phyloP scores from a whole-genome alignment of 495 filamentous ascomycete species.

The Aspergillus nanangensis region DNA sequence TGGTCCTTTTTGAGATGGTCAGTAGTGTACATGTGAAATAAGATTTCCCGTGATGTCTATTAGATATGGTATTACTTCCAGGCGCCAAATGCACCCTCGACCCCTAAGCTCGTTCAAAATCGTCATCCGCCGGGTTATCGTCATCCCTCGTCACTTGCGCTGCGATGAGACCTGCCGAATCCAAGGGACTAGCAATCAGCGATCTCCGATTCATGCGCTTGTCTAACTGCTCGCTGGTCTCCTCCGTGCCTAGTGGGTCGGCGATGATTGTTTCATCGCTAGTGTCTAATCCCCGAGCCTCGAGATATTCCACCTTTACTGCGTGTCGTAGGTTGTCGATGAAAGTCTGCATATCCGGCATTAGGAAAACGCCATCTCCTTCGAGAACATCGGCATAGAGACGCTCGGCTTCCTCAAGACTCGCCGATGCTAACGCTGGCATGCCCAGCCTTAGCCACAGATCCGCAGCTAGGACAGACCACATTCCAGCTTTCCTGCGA shows the following conservation, averaged over 20 bases:
- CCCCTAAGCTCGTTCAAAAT: slow-evolving; percentile 48
- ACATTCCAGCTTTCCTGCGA: slow-evolving; percentile 80
- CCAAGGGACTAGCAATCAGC: slow-evolving; percentile 34
- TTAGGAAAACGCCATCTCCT: slow-evolving; percentile 50
- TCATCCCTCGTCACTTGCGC: slow-evolving; percentile 23
- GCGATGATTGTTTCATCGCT: slow-evolving; percentile 27
- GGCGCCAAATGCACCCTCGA: slow-evolving; percentile 10
- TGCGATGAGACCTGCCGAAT: slow-evolving; percentile 28
- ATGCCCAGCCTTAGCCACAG: slow-evolving; percentile 74
- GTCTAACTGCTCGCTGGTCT: slow-evolving; percentile 55
- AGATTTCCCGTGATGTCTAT: slow-evolving; percentile 12
- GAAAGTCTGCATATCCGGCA: slow-evolving; percentile 55
- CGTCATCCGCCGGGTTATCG: slow-evolving; percentile 35
- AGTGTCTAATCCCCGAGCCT: slow-evolving; percentile 29
- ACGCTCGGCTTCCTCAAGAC: slow-evolving; percentile 63
- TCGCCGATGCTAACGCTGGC: slow-evolving; percentile 62
- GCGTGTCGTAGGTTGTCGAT: slow-evolving; percentile 56
- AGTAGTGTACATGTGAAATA: slow-evolving; percentile 5
- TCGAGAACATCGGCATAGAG: slow-evolving; percentile 61
- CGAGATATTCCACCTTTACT: slow-evolving; percentile 49
- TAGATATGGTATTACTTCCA: slow-evolving; percentile 10
- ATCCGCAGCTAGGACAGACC: slow-evolving; percentile 79
- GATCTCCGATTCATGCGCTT: slow-evolving; percentile 39
- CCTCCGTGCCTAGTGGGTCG: slow-evolving; percentile 44
- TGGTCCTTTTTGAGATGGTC: too few species aligned